These are phyloP conservation scores for Aspergillus costaricaensis DNA, from an alignment of 2,329 filamentous ascomycete species.

Conservation along the genomic window DNA sequence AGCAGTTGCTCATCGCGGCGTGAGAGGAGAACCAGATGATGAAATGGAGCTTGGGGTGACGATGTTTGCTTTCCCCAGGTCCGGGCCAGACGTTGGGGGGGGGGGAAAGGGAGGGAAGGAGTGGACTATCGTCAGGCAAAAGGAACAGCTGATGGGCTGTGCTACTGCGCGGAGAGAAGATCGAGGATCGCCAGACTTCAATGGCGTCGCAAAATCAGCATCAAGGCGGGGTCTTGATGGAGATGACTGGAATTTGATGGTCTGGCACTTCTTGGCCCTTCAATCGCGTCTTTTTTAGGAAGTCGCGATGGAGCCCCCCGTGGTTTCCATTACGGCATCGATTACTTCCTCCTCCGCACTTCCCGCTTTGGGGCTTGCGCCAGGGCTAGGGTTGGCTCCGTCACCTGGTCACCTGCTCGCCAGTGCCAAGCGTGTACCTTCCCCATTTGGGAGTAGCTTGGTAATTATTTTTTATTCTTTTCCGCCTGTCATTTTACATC, in stretches of 20 bases:
- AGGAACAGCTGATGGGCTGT: not conserved
- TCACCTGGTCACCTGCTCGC: not conserved
- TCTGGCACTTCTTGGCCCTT: constrained; percentile 18
- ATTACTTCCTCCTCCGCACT: constrained; percentile 16
- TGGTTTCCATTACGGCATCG: constrained; percentile 28
- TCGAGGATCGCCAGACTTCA: no score
- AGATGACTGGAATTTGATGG: constrained; percentile 7
- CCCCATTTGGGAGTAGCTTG: no score
- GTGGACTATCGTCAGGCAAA: constrained; percentile 9
- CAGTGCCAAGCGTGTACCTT: no score
- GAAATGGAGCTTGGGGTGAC: constrained; percentile 15
- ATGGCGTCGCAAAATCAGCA: not conserved
- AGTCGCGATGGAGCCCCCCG: constrained; percentile 16
- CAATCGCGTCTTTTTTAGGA: constrained; percentile 4
- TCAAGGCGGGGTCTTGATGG: constrained; percentile 18
- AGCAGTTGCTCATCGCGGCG: not conserved
- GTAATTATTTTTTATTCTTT: not conserved
- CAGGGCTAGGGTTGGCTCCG: constrained; percentile 12
- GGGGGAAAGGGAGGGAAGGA: not conserved
- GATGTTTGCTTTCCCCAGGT: constrained; percentile 7
- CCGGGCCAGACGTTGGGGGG: not conserved
- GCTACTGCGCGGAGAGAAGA: not conserved
- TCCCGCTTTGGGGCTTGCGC: constrained; percentile 8
- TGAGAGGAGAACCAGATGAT: not conserved
- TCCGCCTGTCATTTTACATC: not conserved